Evolutionary conservation across 768 basidiomycete genomes (phyloP).

Genomic region (Lactifluus pinguis): DNA sequence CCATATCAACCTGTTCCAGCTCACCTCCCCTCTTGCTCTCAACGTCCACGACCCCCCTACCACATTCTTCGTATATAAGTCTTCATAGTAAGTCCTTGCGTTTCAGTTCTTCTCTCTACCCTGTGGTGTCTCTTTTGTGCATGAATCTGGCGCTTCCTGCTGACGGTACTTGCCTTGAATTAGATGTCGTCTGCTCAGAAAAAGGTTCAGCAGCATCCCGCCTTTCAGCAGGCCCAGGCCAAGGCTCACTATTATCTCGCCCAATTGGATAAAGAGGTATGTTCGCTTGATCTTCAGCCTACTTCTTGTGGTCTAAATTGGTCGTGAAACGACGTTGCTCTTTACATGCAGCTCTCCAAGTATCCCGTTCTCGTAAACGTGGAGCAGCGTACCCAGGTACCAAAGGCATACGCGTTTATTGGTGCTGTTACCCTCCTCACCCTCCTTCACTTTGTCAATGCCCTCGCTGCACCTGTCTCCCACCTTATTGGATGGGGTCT

Average conservation of each 20-base stretch:
- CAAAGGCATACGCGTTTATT: slow-evolving; percentile 85
- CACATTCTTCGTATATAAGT: background rate
- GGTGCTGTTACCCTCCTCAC: slow-evolving; percentile 58
- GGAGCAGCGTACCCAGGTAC: slow-evolving; percentile 86
- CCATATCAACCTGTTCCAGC: slow-evolving; percentile 27
- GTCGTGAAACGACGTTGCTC: background rate
- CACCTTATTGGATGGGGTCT: slow-evolving; percentile 92
- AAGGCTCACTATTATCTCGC: slow-evolving; percentile 72
- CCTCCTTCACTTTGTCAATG: slow-evolving; percentile 77
- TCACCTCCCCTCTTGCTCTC: slow-evolving; percentile 18
- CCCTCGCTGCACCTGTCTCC: slow-evolving; percentile 85
- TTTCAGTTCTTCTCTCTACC: background rate
- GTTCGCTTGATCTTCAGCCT: slow-evolving; percentile 22
- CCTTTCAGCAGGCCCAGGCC: slow-evolving; percentile 74
- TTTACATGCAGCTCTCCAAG: slow-evolving; percentile 55
- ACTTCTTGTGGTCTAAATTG: background rate
- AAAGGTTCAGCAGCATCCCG: slow-evolving; percentile 82
- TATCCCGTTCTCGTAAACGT: slow-evolving; percentile 78
- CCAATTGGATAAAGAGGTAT: slow-evolving; percentile 96
- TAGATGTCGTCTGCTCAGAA: slow-evolving; percentile 68
- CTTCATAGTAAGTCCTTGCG: slow-evolving; percentile 8
- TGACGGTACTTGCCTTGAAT: slow-evolving; percentile 1
- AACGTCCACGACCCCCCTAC: slow-evolving; percentile 16
- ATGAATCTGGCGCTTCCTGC: background rate
- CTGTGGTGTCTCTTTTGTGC: background rate